A percentile compares a stretch with the other conserved stretches of the same genome.
Evolutionary conservation across 352 stramenopile genomes (phyloP).

Genomic region (Globisporangium ultimum): DNA sequence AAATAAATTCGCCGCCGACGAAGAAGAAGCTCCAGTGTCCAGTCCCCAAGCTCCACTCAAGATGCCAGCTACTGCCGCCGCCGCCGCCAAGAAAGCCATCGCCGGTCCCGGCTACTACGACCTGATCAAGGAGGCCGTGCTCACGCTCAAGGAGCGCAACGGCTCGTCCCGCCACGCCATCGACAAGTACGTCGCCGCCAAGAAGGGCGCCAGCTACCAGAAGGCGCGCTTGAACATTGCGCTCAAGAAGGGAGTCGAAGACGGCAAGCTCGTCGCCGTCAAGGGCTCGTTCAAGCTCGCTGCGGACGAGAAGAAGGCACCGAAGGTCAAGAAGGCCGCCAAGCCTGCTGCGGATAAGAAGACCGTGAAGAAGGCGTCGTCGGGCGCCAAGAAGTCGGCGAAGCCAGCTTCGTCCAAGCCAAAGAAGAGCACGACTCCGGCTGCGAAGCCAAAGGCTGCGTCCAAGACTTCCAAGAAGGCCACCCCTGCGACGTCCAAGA

Average conservation of each 20-base stretch:
- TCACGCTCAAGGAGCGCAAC: slow-evolving; percentile 88
- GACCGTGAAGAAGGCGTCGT: slow-evolving; percentile 42
- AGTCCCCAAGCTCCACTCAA: slow-evolving; percentile 19
- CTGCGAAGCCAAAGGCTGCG: slow-evolving; percentile 17
- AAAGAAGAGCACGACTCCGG: slow-evolving; percentile 21
- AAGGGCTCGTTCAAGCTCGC: slow-evolving; percentile 95
- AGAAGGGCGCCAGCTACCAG: slow-evolving; percentile 78
- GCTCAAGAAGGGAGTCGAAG: slow-evolving; percentile 88
- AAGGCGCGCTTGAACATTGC: slow-evolving; percentile 86
- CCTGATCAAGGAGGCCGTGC: slow-evolving; percentile 92
- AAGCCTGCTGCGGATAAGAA: slow-evolving; percentile 63
- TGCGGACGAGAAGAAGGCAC: slow-evolving; percentile 87
- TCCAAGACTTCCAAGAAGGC: slow-evolving; percentile 19
- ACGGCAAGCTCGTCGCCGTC: slow-evolving; percentile 87
- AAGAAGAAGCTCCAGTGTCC: slow-evolving; percentile 6
- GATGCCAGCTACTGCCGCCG: slow-evolving; percentile 41
- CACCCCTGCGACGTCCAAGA: slow-evolving; percentile 21
- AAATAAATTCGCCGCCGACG: slow-evolving; percentile 38
- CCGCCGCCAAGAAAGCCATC: slow-evolving; percentile 51
- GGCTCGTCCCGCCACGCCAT: slow-evolving; percentile 92
- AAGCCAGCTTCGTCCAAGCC: slow-evolving; percentile 29
- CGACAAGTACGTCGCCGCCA: slow-evolving; percentile 90
- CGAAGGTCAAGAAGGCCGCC: slow-evolving; percentile 16
- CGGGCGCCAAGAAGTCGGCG: slow-evolving; percentile 22
- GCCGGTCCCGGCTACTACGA: slow-evolving; percentile 84